Base-by-base conservation (phyloP, 2,329 filamentous ascomycete species). In the Chaetomium globosum region DNA sequence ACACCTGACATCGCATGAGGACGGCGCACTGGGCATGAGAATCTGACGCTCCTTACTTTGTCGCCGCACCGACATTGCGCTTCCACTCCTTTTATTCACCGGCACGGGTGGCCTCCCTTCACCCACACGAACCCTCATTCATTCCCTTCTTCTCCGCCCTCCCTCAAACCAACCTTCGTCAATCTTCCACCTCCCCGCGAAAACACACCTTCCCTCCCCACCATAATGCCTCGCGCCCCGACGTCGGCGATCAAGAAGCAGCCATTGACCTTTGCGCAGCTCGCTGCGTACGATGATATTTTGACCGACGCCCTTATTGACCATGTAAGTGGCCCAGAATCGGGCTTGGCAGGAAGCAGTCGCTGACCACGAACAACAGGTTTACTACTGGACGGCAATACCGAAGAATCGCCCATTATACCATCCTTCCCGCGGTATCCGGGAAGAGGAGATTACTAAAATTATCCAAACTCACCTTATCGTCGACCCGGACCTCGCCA, bases 351-450 rank as follows among this genome's bases (percentile, higher is more conserved):
- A 3, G 7, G 23, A 8, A 4, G 13, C 8, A 36, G 23, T 43
- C 39, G 39, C 39, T 65, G 21, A 63, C 55, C 2, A n/a, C 16
- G 19, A 55, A 10, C 26, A 10, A 12, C 63, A 97, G 94, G 89
- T 92, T 10, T 97, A 91, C 78, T 99, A 95, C 81, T 98, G 95
- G 94, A 94, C 94, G 6, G 91, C 87, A 4, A 97, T 97, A 65
- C 93, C 94, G 69, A 99, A 99, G 79, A 97, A 98, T 74, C 89
- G 91, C 67, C 88, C 87, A 63, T 92, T 91, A 63, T 98, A 96
- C 77, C 90, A 91, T 72, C 85, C 92, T 0, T 92, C 90, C 7
- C 89, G 95, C 68, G 92, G 92, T 49, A 82, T 98, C 59, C 87
- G 85, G 61, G 84, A 88, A 72, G 82, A 85, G 63, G 85, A 87